Evolutionary conservation across 306 rosid species (phyloP).

Genomic region (Ormosia emarginata): DNA sequence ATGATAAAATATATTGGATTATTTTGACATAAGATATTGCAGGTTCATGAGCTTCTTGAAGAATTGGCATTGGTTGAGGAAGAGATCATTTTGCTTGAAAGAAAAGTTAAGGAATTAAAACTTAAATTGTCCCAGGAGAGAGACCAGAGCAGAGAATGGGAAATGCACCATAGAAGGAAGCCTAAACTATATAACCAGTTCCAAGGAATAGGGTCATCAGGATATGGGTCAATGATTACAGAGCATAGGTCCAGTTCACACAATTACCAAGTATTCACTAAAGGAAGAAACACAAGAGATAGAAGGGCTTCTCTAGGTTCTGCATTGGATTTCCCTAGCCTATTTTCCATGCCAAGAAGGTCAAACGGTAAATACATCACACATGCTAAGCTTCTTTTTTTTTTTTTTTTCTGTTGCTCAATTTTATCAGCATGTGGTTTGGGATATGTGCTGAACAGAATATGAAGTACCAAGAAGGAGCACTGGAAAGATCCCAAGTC

Average conservation of each 20-base stretch:
- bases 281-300: conserved; percentile 29
- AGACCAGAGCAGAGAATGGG: conserved; percentile 45
- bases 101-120: conserved; percentile 67
- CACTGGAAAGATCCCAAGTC: conserved; percentile 38
- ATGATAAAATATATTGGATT: neutral
- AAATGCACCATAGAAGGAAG: conserved; percentile 32
- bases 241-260: conserved; percentile 44
- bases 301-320: conserved; percentile 51
- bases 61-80: conserved; percentile 73
- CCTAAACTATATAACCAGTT: conserved; percentile 33
- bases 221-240: conserved; percentile 29
- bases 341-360: conserved; percentile 41
- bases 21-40: conserved; percentile 9
- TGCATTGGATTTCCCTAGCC: conserved; percentile 50
- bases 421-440: conserved; percentile 17
- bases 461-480: conserved; percentile 52
- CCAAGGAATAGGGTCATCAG: conserved; percentile 18
- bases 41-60: conserved; percentile 62
- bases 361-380: conserved; percentile 42
- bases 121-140: conserved; percentile 50
- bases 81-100: conserved; percentile 65
- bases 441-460: conserved; percentile 35
- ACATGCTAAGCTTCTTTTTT: neutral
- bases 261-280: conserved; percentile 34
- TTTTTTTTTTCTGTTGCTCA: neutral